Base-by-base conservation (phyloP, 192 early-diverging fungal genomes). In the Chytriomyces sp. region DNA sequence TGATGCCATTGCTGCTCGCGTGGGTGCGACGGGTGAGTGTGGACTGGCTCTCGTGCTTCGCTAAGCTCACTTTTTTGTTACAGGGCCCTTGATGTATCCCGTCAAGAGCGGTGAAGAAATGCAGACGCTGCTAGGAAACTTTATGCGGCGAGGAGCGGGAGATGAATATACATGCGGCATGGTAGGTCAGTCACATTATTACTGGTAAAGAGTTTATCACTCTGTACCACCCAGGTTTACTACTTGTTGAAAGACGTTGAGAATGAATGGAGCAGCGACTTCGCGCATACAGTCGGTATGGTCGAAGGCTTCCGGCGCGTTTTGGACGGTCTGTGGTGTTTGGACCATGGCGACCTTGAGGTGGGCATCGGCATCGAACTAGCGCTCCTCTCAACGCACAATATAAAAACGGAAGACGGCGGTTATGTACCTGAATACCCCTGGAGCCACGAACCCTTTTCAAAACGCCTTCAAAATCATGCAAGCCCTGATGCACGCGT, bases 281-380 rank as follows among this genome's bases (percentile, higher is more conserved):
- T 32, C 25, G 30, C 34, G 8, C 12, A 37, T 31, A 14, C 32
- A 8, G 7, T 32, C 17, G 59, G 26, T 8, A 61, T 61, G 17
- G 17, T 36, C 14, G 8, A 30, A 14, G 33, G 26, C 19, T 61
- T 36, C 14, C 33, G 22, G 30, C 7, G 17, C n/a, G 34, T 37
- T 10, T 31, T 61, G 30, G 59, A 61, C 33, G 59, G 59, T 1
- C 33, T 61, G 32, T 61, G 59, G 59, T 37, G 36, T 37, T 37
- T 61, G 12, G 59, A 61, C 25, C 30, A 37, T 33, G 59, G 59
- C 7, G 59, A 61, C 25, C 38, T 61, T 37, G 31, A 61, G 59
- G 59, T 61, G 38, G 12, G 36, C 12, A 25, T 0, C 0, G 3
- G 12, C 8, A n/a, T 7, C 7, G 19, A 12, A 8, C 41, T 44